These are phyloP conservation scores for Moricandia arvensis DNA, from an alignment of 345 rosid species.

Conservation along the genomic window DNA sequence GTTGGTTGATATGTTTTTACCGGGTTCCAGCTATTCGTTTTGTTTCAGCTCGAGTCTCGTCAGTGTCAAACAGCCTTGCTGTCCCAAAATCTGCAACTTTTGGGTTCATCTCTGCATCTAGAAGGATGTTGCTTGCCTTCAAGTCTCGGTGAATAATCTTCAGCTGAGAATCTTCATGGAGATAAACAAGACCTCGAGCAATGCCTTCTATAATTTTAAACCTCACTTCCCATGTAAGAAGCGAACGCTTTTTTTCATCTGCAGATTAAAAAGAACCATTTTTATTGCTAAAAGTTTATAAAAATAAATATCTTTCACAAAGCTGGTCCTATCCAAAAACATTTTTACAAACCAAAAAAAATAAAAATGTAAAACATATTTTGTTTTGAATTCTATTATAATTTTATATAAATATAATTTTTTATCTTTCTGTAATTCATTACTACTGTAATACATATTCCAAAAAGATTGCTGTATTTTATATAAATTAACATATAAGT, in stretches of 20 bases:
- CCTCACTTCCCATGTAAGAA: constrained; percentile 29
- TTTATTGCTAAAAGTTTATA: background rate
- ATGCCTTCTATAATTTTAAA: constrained; percentile 35
- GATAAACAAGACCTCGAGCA: constrained; percentile 36
- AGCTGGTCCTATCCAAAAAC: background rate
- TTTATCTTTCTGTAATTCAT: too few relatives aligned
- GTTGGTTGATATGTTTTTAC: background rate
- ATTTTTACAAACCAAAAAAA: too few relatives aligned
- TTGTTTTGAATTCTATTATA: too few relatives aligned
- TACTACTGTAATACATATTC: too few relatives aligned
- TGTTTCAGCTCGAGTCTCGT: constrained; percentile 36
- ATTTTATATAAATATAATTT: too few relatives aligned
- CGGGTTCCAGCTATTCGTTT: constrained; percentile 25
- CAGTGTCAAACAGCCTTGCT: constrained; percentile 32
- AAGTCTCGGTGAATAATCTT: constrained; percentile 35
- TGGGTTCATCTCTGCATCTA: constrained; percentile 34
- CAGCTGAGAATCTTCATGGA: constrained; percentile 37
- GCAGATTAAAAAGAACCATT: background rate
- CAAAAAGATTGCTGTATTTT: too few relatives aligned
- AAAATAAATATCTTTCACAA: background rate
- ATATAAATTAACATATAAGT: too few relatives aligned
- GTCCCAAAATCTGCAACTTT: constrained; percentile 43
- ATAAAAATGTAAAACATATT: too few relatives aligned
- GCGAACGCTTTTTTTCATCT: constrained; percentile 26
- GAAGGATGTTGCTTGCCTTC: constrained; percentile 34